These are phyloP conservation scores for Thuidium tamariscinum DNA, from an alignment of 225 moss, liverwort and hornwort species.

Conservation along the genomic window DNA sequence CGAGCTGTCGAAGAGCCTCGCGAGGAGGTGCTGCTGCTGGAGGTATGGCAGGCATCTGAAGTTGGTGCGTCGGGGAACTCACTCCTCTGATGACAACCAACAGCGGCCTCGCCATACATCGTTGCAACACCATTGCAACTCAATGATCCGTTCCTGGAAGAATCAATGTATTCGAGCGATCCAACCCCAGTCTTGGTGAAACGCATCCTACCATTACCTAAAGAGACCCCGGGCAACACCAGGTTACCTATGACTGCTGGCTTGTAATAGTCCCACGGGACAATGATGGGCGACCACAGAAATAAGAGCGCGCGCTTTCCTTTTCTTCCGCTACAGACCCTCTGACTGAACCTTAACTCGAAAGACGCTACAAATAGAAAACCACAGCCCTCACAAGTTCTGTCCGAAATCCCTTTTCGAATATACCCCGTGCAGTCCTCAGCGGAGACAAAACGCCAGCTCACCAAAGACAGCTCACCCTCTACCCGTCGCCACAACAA, in stretches of 20 bases:
- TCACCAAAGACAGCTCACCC: not conserved
- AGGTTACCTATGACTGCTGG: slow-evolving; percentile 20
- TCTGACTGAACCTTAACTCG: not conserved
- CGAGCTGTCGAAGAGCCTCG: slow-evolving; percentile 14
- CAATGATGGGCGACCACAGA: not conserved
- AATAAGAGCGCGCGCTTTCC: not conserved
- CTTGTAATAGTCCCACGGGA: not conserved
- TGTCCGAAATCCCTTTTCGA: not conserved
- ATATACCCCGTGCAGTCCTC: not conserved
- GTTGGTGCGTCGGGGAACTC: slow-evolving; percentile 1
- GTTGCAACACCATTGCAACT: slow-evolving; percentile 23
- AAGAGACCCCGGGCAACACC: slow-evolving; percentile 7
- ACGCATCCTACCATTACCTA: slow-evolving; percentile 37
- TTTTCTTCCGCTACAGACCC: not conserved
- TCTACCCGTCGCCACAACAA: not conserved
- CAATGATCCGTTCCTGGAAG: slow-evolving; percentile 9
- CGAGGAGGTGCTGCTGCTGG: slow-evolving; percentile 19
- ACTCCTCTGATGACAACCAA: not conserved
- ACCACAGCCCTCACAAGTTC: not conserved
- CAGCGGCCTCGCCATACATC: slow-evolving; percentile 9
- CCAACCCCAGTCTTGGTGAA: slow-evolving; percentile 27
- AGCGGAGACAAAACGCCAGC: not conserved
- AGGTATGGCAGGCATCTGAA: not conserved
- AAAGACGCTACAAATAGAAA: not conserved
- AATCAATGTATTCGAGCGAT: slow-evolving; percentile 16